Base-by-base conservation (phyloP, 2,329 filamentous ascomycete genomes). In the Graphilbum fragrans region DNA sequence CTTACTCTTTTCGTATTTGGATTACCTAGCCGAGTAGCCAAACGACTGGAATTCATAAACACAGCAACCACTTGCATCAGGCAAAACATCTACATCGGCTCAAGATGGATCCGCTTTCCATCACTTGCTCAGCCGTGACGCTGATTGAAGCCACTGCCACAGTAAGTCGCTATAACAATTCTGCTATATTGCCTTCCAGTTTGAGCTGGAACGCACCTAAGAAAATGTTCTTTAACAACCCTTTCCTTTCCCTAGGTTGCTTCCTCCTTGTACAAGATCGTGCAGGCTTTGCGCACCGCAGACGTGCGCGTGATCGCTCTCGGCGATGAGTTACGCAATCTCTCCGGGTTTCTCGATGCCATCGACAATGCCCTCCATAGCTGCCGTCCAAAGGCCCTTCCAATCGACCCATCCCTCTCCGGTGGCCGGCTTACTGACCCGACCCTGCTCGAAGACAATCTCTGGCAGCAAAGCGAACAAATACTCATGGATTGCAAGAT, bases 61-160 rank as follows among this genome's bases (percentile, higher is more conserved):
- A n/a, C n/a, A n/a, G n/a, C n/a, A n/a, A n/a, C n/a, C n/a, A n/a
- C n/a, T n/a, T n/a, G n/a, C n/a, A n/a, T n/a, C n/a, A n/a, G n/a
- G n/a, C n/a, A n/a, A n/a, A n/a, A n/a, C n/a, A n/a, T n/a, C n/a
- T n/a, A n/a, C n/a, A n/a, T n/a, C n/a, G n/a, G n/a, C n/a, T n/a
- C n/a, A n/a, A n/a, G n/a, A 39, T 39, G 37, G 37, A 39, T 39
- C 37, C 37, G 8, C 19, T 39, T 3, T 11, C 19, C 29, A 33
- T 39, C 19, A 39, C 37, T n/a, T 39, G 37, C 29, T 33, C 27
- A 14, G 37, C 31, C 5, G 20, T 39, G 2, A n/a, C 27, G 29
- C 37, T 39, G 29, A 39, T n/a, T 11, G 19, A 39, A 25, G 29
- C 37, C 4, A 10, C 37, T 9, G 14, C 1, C n/a, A 16, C 29